These are phyloP conservation scores for Periconia sp. DNA, from an alignment of 2,329 filamentous ascomycete species.

Conservation along the genomic window DNA sequence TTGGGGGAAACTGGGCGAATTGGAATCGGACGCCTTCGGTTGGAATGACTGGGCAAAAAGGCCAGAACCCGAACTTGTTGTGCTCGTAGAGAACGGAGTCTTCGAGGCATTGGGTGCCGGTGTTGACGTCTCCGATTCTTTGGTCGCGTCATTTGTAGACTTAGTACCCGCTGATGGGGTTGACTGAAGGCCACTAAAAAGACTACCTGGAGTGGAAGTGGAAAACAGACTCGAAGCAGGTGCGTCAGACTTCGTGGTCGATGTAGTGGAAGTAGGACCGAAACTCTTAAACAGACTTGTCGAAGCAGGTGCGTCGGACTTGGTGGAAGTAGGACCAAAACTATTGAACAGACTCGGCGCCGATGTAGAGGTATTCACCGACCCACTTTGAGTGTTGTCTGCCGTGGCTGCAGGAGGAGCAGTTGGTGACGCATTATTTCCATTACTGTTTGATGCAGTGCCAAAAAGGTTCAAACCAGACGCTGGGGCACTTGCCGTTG, in stretches of 20 bases:
- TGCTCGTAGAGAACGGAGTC: background rate
- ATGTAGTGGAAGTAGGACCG: background rate
- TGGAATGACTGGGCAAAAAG: background rate
- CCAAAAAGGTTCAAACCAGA: background rate
- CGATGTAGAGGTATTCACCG: background rate
- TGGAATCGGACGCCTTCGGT: background rate
- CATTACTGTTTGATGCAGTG: background rate
- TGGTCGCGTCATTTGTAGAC: background rate
- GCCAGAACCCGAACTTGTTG: background rate
- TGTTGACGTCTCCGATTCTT: background rate
- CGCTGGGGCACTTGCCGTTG: background rate
- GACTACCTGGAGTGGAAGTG: background rate
- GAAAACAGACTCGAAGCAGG: background rate
- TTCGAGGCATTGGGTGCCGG: background rate
- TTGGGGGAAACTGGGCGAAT: background rate
- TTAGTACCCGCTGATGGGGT: background rate
- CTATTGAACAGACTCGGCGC: slow-evolving; percentile 8
- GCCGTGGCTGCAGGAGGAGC: background rate
- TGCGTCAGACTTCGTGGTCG: background rate
- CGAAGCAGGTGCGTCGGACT: too few relatives aligned
- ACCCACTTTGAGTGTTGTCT: background rate
- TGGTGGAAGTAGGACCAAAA: too few relatives aligned
- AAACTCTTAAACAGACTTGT: slow-evolving; percentile 8
- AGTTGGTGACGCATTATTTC: background rate
- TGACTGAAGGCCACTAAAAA: background rate